Base-by-base conservation (phyloP, 1,284 basidiomycete genomes). In the Trametes versicolor region DNA sequence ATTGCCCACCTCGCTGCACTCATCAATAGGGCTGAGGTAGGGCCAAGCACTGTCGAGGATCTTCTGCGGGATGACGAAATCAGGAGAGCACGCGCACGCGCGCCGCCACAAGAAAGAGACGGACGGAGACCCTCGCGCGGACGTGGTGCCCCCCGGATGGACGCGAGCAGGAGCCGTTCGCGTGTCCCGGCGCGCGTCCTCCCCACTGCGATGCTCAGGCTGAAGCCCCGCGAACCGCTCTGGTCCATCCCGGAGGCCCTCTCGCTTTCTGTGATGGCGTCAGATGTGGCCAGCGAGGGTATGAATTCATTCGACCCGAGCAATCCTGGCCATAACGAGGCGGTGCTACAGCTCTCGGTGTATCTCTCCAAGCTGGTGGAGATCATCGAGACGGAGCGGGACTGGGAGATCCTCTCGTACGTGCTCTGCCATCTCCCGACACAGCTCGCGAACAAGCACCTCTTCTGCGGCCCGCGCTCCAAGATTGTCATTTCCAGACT, bases 351-450 rank as follows among this genome's bases (percentile, higher is more conserved):
- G 0, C 84, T 96, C 2, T 96, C 96, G 2, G 80, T 85, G 50
- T 97, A 98, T 72, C 83, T 99, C 13, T 78, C 78, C 4, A 84
- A 85, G 19, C 74, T 98, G 48, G 82, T 91, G 64, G 82, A 82
- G 2, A 85, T 99, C 60, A 79, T 99, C 51, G 85, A 91, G 63
- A 83, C 81, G 43, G 95, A 96, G 74, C 86, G 82, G 53, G 95
- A 93, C 68, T 99, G 98, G 97, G 98, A 99, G 71, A 83, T 99
- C 39, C 83, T 99, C 17, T 96, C 96, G 3, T 99, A 98, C 74
- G 83, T 97, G 5, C 83, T 99, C 2, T 95, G 93, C 74, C 94
- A 97, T 78, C 84, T 99, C 1, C 97, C 98, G 0, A 85, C 90
- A 23, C 97, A 99, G 77, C 85, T 99, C 4, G 84, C 92, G 58